These are phyloP conservation scores for Coemansia sp. DNA, from an alignment of 192 early-diverging fungal species.

Conservation along the genomic window DNA sequence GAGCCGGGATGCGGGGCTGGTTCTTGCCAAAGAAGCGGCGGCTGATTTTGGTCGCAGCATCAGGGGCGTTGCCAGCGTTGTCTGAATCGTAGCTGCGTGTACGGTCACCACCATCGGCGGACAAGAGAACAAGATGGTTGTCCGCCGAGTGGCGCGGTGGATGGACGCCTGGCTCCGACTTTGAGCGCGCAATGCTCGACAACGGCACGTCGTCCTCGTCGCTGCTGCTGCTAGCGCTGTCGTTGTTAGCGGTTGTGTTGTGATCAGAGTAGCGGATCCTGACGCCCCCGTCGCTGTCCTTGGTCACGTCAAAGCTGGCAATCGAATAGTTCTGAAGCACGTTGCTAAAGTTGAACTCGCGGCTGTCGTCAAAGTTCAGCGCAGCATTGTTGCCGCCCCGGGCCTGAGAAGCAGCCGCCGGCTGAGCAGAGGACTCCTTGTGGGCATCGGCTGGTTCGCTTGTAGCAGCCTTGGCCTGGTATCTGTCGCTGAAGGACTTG, in stretches of 20 bases:
- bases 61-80: background rate
- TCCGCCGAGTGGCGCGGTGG: conserved; percentile 8
- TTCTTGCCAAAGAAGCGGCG: conserved; percentile 13
- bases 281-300: conserved; percentile 17
- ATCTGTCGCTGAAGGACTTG: background rate
- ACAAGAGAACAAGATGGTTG: background rate
- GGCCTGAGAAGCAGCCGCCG: background rate
- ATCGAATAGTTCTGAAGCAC: conserved; percentile 35
- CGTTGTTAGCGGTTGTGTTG: background rate
- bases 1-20: too few species aligned
- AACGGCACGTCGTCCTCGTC: conserved; percentile 43
- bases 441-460: background rate
- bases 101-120: background rate
- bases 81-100: conserved; percentile 8
- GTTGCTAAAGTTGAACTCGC: conserved; percentile 15
- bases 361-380: conserved; percentile 1
- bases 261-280: conserved; percentile 27
- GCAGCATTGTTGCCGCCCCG: background rate
- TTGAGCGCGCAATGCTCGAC: conserved; percentile 31
- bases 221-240: conserved; percentile 7
- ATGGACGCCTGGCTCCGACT: conserved; percentile 26
- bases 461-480: background rate
- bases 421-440: background rate
- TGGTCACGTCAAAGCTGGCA: conserved; percentile 25
- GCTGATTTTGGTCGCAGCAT: background rate